phyloP scores from a whole-genome alignment of 805 yeast genomes.

The Pichia nanzhaoensis region DNA sequence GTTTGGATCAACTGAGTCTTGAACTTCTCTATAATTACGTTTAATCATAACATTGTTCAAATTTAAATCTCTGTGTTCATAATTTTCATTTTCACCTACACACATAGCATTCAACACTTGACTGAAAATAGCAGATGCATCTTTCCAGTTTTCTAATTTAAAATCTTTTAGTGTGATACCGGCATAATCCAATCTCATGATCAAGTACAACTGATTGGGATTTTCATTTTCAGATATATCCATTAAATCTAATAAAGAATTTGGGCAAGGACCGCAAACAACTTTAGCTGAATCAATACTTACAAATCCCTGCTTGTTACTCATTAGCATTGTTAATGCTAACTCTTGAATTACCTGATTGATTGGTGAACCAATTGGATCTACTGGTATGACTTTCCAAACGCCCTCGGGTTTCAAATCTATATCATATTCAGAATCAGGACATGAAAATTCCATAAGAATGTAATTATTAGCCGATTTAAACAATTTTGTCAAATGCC shows the following conservation, averaged over 20 bases:
- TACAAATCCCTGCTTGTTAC: slow-evolving; percentile 38
- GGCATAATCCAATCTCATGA: slow-evolving; percentile 35
- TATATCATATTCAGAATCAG: slow-evolving; percentile 36
- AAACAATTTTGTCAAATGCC: slow-evolving; percentile 8
- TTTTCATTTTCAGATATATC: not conserved
- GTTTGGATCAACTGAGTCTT: not conserved
- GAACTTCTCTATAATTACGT: slow-evolving; percentile 3
- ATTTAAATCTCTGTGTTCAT: slow-evolving; percentile 69
- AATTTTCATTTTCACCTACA: slow-evolving; percentile 44
- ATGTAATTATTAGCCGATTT: slow-evolving; percentile 1
- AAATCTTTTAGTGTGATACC: slow-evolving; percentile 41
- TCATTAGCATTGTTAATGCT: slow-evolving; percentile 35
- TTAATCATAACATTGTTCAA: slow-evolving; percentile 56
- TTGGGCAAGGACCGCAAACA: slow-evolving; percentile 35
- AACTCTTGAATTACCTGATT: slow-evolving; percentile 42
- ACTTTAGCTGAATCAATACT: slow-evolving; percentile 37
- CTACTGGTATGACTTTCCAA: slow-evolving; percentile 49
- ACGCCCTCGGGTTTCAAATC: slow-evolving; percentile 29
- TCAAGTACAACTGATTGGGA: slow-evolving; percentile 29
- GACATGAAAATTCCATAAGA: slow-evolving; percentile 41
- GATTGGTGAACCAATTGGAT: slow-evolving; percentile 32
- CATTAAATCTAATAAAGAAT: slow-evolving; percentile 9
- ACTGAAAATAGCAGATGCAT: slow-evolving; percentile 44
- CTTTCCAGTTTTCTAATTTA: slow-evolving; percentile 33
- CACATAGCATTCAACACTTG: slow-evolving; percentile 42